Evolutionary conservation across 2,329 filamentous ascomycete species (phyloP).

Genomic region (Calonectria hongkongensis): DNA sequence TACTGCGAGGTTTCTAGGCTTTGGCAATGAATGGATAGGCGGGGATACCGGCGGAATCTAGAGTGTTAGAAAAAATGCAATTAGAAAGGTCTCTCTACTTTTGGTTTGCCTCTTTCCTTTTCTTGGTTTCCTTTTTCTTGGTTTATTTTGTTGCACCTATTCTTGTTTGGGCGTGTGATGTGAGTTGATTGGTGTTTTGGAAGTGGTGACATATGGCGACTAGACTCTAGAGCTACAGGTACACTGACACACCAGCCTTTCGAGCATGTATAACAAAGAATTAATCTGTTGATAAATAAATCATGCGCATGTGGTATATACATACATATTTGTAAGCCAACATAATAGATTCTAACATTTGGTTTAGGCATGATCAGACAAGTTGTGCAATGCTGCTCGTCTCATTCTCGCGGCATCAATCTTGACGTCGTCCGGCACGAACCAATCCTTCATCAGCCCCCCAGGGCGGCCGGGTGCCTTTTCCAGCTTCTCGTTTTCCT

Average conservation of each 20-base stretch:
- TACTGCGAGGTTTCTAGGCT: constrained; percentile 32
- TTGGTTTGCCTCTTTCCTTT: neutral
- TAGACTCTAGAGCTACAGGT: too few relatives aligned
- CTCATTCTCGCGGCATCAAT: constrained; percentile 59
- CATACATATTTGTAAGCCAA: neutral
- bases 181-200: neutral
- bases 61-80: constrained; percentile 56
- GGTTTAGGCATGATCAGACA: constrained; percentile 49
- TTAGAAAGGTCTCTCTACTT: constrained; percentile 4
- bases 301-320: neutral
- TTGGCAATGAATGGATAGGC: constrained; percentile 42
- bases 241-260: too few relatives aligned
- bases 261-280: too few relatives aligned
- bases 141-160: neutral
- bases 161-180: neutral
- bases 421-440: constrained; percentile 60
- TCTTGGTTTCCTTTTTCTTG: neutral
- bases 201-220: neutral
- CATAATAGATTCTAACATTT: neutral
- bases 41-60: constrained; percentile 43
- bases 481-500: constrained; percentile 56
- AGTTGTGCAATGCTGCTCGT: constrained; percentile 60
- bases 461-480: constrained; percentile 59
- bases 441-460: constrained; percentile 63
- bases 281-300: neutral